Evolutionary conservation across 345 rosid genomes (phyloP), one percentile per base, ranked within the genome.

Genomic region (Citrus medica): DNA sequence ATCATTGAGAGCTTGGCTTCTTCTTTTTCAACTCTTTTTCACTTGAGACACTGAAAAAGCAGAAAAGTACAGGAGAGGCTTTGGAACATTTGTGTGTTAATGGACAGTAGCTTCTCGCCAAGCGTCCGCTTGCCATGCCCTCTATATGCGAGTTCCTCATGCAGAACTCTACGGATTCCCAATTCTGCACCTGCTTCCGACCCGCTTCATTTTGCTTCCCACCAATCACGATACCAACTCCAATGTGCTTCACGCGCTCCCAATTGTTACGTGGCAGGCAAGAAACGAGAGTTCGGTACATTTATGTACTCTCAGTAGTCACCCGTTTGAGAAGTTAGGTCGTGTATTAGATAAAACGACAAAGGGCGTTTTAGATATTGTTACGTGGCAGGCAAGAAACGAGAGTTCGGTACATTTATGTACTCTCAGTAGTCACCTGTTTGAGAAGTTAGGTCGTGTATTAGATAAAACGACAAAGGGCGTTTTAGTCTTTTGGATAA

Each of bases 121-220:
- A 72, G 85, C 87, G 82, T 85, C 82, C 19, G 38, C 81, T 60
- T 1, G 28, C 38, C 21, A 21, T 10, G 32, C 56, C 35, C 79
- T 76, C 62, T 64, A 38, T 60, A 9, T n/a, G 17, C 24, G 80
- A 69, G 70, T 5, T 40, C 35, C 67, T 61, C 89, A 84, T 89
- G 92, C 92, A 87, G 80, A 46, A 30, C 9, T 79, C 79, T 81
- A 2, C 1, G 8, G 19, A 6, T 69, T 74, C 46, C 84, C 90
- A 3, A 17, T 51, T 82, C 25, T 79, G 33, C 84, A 87, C 88
- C 53, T 59, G 16, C 17, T 2, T 37, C 14, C 27, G 13, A 17
- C 37, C 37, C 24, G 51, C 60, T 2, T 28, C 14, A 25, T 9
- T 9, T 48, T 27, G 17, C 7, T 13, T 24, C 10, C 21, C 30